phyloP scores from a whole-genome alignment of 345 rosid genomes.

The Barbarea vulgaris region DNA sequence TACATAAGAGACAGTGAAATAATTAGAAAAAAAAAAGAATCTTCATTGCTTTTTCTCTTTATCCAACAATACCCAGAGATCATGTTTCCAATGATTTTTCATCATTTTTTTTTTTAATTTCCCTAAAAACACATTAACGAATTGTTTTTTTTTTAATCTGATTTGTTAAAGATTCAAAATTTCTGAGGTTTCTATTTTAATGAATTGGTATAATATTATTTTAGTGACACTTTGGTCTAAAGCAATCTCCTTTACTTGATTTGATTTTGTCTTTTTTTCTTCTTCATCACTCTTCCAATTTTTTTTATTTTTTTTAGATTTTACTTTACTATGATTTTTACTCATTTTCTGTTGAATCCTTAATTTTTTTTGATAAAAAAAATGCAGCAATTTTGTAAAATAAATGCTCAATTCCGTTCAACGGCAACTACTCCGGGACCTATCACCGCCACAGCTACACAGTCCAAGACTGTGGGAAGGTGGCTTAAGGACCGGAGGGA shows the following conservation, averaged over 20 bases:
- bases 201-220: not conserved
- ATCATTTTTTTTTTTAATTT: not conserved
- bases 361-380: not conserved
- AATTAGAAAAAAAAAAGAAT: conserved; percentile 1
- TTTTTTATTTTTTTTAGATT: conserved; percentile 8
- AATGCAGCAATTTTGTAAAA: conserved; percentile 65
- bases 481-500: conserved; percentile 85
- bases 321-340: not conserved
- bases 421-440: conserved; percentile 35
- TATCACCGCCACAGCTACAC: conserved; percentile 42
- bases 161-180: not conserved
- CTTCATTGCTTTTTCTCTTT: conserved; percentile 56
- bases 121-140: not conserved
- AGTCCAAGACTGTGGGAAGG: conserved; percentile 80
- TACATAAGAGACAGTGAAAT: conserved; percentile 42
- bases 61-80: conserved; percentile 41
- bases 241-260: conserved; percentile 38
- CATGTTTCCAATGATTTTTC: conserved; percentile 37
- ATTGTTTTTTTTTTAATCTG: not conserved
- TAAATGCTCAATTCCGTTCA: conserved; percentile 48
- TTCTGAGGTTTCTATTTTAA: not conserved
- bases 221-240: conserved; percentile 35
- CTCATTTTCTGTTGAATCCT: conserved; percentile 25
- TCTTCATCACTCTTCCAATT: conserved; percentile 31
- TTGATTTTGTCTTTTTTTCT: conserved; percentile 39